These are phyloP conservation scores for Mucor lusitanicus DNA, from an alignment of 371 early-diverging fungal species.

Conservation along the genomic window DNA sequence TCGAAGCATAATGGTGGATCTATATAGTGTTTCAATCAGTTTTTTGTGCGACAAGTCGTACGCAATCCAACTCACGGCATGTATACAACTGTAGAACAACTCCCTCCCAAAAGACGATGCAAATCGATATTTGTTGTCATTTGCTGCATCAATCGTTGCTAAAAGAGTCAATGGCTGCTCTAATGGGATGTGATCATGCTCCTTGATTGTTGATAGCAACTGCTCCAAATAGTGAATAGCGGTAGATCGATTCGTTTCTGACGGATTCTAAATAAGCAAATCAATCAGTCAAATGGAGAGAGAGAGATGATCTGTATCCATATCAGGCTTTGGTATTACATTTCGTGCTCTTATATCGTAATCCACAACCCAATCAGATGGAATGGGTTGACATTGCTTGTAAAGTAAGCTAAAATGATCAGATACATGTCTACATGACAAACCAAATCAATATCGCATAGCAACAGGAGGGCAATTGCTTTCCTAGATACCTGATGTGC, in stretches of 20 bases:
- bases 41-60: too few relatives aligned
- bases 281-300: background rate
- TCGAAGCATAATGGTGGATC: conserved; percentile 64
- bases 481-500: conserved; percentile 57
- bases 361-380: conserved; percentile 34
- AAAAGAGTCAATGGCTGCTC: conserved; percentile 23
- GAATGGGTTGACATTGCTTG: conserved; percentile 17
- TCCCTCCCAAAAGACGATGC: conserved; percentile 60
- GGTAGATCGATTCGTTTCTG: conserved; percentile 38
- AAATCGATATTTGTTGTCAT: conserved; percentile 26
- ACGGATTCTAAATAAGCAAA: conserved; percentile 20
- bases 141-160: conserved; percentile 39
- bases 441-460: background rate
- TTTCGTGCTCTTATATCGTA: conserved; percentile 50
- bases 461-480: background rate
- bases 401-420: conserved; percentile 48
- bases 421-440: conserved; percentile 32
- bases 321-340: conserved; percentile 26
- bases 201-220: conserved; percentile 16
- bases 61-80: conserved; percentile 28
- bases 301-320: background rate
- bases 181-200: conserved; percentile 9
- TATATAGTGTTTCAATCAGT: background rate
- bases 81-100: conserved; percentile 66
- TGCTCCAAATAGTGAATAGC: conserved; percentile 32